Evolutionary conservation across 495 filamentous ascomycete species (phyloP), one percentile per base, ranked within the genome.

Genomic region (Letharia lupina): DNA sequence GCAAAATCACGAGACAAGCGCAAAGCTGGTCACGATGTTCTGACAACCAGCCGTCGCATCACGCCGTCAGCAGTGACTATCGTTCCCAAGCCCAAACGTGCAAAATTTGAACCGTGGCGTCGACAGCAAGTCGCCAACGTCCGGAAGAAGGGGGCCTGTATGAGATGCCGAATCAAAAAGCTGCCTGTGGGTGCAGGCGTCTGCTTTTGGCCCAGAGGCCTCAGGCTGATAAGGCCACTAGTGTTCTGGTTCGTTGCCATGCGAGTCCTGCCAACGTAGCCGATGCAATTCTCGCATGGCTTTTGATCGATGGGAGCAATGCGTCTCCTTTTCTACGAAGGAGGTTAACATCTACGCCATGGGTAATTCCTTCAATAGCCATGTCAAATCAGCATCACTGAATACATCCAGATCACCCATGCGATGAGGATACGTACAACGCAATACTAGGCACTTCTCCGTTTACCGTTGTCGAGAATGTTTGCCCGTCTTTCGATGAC

Each of bases 241-340:
- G 54, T 54, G 45, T 23, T 63, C 65, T 59, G 41, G 50, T 8
- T 33, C 16, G 48, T 62, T 28, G 47, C 61, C 65, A 47, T 67
- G 60, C 44, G 16, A 45, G 12, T 39, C 60, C 11, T 67, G 65
- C 54, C 42, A 20, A n/a, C 61, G 41, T 33, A 39, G 42, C 15
- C 54, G 35, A 37, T 13, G 11, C 35, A 9, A 18, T 23, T 13
- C 28, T 33, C 35, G 28, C 18, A 18, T 31, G 23, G 45, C 65
- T 1, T 56, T 40, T 23, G 31, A 47, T n/a, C 23, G n/a, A 44
- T 63, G 65, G 65, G 62, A 63, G 37, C 60, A 47, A 47, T 67
- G 65, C 23, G 28, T 67, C n/a, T 52, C 65, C 15, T 57, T 58
- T 39, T 63, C 60, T 3, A 47, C 60, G 13, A 57, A 40, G 33